Evolutionary conservation across 2,329 filamentous ascomycete genomes (phyloP).

Genomic region (Fusarium chlamydosporum): DNA sequence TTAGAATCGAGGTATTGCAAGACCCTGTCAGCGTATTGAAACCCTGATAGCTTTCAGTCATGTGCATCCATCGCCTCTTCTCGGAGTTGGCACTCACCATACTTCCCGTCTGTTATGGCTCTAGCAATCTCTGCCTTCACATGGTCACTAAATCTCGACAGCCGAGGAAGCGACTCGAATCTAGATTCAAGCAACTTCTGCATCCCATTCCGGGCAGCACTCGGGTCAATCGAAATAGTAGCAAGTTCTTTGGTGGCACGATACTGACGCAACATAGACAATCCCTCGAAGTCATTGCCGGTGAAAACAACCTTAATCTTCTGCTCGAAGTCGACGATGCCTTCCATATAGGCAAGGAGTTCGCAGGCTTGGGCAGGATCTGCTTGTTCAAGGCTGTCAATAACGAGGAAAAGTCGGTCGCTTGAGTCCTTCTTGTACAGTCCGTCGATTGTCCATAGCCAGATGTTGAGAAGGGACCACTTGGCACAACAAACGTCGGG

Average conservation of each 20-base stretch:
- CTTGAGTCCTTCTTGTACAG: neutral
- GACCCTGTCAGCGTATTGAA: slow-evolving; percentile 2
- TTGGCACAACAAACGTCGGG: neutral
- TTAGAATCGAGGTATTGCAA: neutral
- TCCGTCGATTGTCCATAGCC: neutral
- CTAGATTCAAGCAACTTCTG: neutral
- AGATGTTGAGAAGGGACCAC: neutral
- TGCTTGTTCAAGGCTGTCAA: slow-evolving; percentile 2
- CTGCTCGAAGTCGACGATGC: neutral
- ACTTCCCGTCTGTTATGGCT: neutral
- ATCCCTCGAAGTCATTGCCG: neutral
- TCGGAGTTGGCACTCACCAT: neutral
- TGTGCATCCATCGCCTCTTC: neutral
- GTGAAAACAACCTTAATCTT: slow-evolving; percentile 3
- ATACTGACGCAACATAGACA: neutral
- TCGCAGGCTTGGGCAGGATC: neutral
- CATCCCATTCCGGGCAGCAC: neutral
- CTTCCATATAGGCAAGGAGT: neutral
- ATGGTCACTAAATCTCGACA: slow-evolving; percentile 3
- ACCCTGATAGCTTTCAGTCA: neutral
- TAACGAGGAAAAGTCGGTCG: neutral
- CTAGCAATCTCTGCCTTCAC: neutral
- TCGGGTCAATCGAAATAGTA: neutral
- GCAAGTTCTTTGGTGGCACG: neutral
- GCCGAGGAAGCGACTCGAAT: neutral